Percentiles rank a stretch among this genome's conserved stretches.
phyloP scores from a whole-genome alignment of 805 yeast species.

The Ogataea sp. region DNA sequence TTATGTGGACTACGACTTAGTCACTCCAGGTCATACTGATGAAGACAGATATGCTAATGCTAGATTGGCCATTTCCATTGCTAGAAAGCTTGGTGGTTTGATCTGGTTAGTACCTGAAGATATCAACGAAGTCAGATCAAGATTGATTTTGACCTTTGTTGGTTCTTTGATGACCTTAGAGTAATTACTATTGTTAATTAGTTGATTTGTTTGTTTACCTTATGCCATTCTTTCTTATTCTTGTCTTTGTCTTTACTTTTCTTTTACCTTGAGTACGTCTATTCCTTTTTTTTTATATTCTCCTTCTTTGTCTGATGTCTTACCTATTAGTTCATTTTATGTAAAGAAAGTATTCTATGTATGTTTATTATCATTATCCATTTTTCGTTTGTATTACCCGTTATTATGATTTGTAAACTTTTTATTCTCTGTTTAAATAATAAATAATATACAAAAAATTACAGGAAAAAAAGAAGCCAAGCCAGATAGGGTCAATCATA shows the following conservation, averaged over 20 bases:
- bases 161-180: slow-evolving; percentile 85
- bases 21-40: slow-evolving; percentile 66
- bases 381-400: not conserved
- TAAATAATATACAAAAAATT: not conserved
- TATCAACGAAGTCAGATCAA: slow-evolving; percentile 89
- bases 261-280: too few relatives aligned
- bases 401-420: too few relatives aligned
- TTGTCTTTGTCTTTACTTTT: too few relatives aligned
- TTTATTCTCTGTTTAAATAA: too few relatives aligned
- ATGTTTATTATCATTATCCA: too few relatives aligned
- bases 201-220: not conserved
- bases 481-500: too few relatives aligned
- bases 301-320: too few relatives aligned
- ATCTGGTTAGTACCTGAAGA: slow-evolving; percentile 99
- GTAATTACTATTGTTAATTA: slow-evolving; percentile 1
- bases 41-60: slow-evolving; percentile 93
- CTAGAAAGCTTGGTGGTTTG: slow-evolving; percentile 94
- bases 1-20: slow-evolving; percentile 92
- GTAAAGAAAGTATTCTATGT: too few relatives aligned
- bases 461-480: not conserved
- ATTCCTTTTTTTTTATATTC: too few relatives aligned
- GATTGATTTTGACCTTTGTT: slow-evolving; percentile 88
- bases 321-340: too few relatives aligned
- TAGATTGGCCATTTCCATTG: slow-evolving; percentile 93
- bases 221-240: too few relatives aligned